These are phyloP conservation scores for Toxicodendron radicans DNA, from an alignment of 345 rosid species.

Conservation along the genomic window DNA sequence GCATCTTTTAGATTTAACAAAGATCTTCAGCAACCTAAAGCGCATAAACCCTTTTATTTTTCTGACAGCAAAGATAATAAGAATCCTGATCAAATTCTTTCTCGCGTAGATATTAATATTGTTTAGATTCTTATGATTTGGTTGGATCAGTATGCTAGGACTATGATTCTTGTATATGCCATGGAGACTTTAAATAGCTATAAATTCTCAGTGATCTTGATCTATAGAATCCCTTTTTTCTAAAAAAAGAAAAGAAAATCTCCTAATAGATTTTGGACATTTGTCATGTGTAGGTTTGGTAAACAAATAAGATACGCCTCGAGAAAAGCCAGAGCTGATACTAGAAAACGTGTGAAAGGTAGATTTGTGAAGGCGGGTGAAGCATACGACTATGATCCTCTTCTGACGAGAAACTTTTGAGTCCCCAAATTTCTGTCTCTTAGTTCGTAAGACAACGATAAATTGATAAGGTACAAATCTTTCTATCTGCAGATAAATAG, in stretches of 20 bases:
- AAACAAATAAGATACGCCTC: slow-evolving; percentile 89
- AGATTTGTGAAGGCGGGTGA: slow-evolving; percentile 95
- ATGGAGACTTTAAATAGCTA: background rate
- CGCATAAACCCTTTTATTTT: background rate
- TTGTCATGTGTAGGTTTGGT: slow-evolving; percentile 53
- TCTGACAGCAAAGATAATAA: background rate
- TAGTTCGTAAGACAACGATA: background rate
- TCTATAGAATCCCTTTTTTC: background rate
- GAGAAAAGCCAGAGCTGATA: slow-evolving; percentile 91
- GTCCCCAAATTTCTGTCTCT: slow-evolving; percentile 2
- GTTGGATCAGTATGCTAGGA: background rate
- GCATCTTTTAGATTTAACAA: background rate
- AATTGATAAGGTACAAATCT: slow-evolving; percentile 13
- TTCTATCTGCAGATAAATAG: background rate
- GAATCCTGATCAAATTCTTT: background rate
- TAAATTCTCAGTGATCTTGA: background rate
- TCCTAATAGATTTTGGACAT: slow-evolving; percentile 13
- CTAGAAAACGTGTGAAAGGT: slow-evolving; percentile 89
- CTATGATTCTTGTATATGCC: background rate
- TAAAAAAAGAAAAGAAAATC: no score
- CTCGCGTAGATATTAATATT: background rate
- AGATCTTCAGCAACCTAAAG: background rate
- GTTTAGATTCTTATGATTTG: background rate
- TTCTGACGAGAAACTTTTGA: slow-evolving; percentile 33
- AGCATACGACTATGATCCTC: slow-evolving; percentile 71